Base-by-base conservation (phyloP, 306 rosid genomes). In the Sophora flavescens region DNA sequence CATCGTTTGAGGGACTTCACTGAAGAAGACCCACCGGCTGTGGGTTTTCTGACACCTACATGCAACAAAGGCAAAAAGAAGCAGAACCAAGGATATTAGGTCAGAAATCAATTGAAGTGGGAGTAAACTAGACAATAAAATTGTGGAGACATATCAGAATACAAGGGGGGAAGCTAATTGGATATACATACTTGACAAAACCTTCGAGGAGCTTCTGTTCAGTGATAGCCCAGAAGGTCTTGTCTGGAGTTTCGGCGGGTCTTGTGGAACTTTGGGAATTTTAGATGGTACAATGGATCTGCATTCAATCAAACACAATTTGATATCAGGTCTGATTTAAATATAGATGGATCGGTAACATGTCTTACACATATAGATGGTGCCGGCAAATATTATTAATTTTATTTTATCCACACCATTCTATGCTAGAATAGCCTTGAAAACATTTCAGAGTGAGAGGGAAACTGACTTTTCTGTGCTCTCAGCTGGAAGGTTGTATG, bases 161-260 rank as follows among this genome's bases (percentile, higher is more conserved):
- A 32, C 12, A 69, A 51, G 13, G 16, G 47, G 32, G n/a, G n/a
- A 74, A 39, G 54, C 32, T 38, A 64, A 48, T 60, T 71, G 75
- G 47, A 74, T 79, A 51, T 76, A 75, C 93, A 12, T 89, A 96
- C 99, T 87, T 59, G 93, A 74, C 74, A 59, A 62, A 78, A 74
- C 77, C 88, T 91, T 91, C 3, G 90, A 82, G 76, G 93, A 87
- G 86, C 93, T 93, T 83, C 68, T 87, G 77, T 80, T 82, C 87
- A 87, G 22, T 56, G 96, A 87, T 48, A 81, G 68, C 69, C 89
- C 86, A 54, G 96, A 85, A 44, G 88, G 33, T 82, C 82, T 96
- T 41, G 79, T 12, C 54, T 72, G 89, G 58, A 11, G 77, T 11
- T 82, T 92, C 57, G 85, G 87, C 11, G 63, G 42, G 66, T 69